Base-by-base conservation (phyloP, 495 filamentous ascomycete genomes). In the Lindgomyces ingoldianus region DNA sequence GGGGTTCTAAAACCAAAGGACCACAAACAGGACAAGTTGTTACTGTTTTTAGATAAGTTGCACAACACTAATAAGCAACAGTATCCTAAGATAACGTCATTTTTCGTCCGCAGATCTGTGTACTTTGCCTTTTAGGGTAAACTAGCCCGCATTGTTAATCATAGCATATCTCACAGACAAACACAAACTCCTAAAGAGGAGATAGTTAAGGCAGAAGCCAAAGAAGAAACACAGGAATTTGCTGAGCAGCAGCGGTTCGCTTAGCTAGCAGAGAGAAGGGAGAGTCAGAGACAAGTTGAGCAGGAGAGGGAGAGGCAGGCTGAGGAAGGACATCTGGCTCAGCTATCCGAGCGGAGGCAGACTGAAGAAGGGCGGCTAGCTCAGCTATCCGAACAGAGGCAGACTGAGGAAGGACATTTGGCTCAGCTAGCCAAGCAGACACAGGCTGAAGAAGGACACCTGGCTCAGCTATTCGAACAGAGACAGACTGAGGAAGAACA, bases 61-160 rank as follows among this genome's bases (percentile, higher is more conserved):
- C 21, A 49, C 21, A 49, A 49, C 19, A 49, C 46, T 49, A 49
- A 49, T 49, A 49, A 49, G 46, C 21, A 49, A 49, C 19, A 49
- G 46, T 49, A 49, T 49, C 46, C 46, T 49, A 49, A 49, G 10
- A 49, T 49, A 49, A 49, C 21, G 21, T 49, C 19, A 12, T 49
- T 49, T 22, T 49, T 49, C 21, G 19, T 49, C 46, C 21, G 21
- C 21, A 49, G 46, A 49, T 49, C 46, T 49, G 21, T 49, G 8
- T 49, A 49, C 46, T 49, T 49, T 49, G 19, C 46, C 8, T 49
- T 49, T 49, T 49, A 49, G 46, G 19, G 46, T 49, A 49, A 49
- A 49, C 46, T 22, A 49, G 46, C 46, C 46, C 21, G 21, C 21
- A 49, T 49, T 49, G 21, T 49, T 49, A 49, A 49, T 49, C 21